Base-by-base conservation (phyloP, 2,329 filamentous ascomycete genomes). In the Coniochaeta ligniaria region DNA sequence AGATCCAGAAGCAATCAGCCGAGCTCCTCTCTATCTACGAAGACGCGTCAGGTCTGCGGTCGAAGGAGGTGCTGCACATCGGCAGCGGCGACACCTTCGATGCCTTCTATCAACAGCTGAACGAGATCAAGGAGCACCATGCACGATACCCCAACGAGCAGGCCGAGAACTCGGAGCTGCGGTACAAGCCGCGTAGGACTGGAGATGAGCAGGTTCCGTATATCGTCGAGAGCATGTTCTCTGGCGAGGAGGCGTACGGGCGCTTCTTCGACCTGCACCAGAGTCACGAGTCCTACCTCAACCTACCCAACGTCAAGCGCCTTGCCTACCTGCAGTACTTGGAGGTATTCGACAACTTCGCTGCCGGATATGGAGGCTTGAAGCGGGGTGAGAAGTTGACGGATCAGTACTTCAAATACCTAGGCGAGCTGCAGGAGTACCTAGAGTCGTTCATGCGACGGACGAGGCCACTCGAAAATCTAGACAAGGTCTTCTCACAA, bases 241-340 rank as follows among this genome's bases (percentile, higher is more conserved):
- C 92, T 0, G 95, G 95, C 63, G 96, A 99, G 75, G 95, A 99
- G 74, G 89, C 89, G 0, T 97, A 90, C 69, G 95, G 95, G 50
- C 89, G 92, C 67, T 99, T 91, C 75, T 90, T 99, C 69, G 95
- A 99, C 73, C 77, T 99, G 55, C 94, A 89, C 20, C 83, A 81
- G 43, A 84, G 87, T 66, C 93, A 98, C 74, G 94, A 98, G 70
- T 82, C 89, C 16, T 99, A 92, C 71, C 82, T 97, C 62, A 99
- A 99, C 71, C 80, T 99, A 9, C 90, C 92, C 2, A 88, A 90
- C 59, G 86, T 93, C 22, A 96, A 96, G 75, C 85, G 94, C 59
- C 77, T 95, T 47, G 89, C 86, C 17, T 99, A 99, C 71, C 80
- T 98, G 57, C 93, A 98, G 78, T 99, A 96, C 69, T 85, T 99